Evolutionary conservation across 345 rosid genomes (phyloP), one percentile per base, ranked within the genome.

Genomic region (Syzygium aqueum): DNA sequence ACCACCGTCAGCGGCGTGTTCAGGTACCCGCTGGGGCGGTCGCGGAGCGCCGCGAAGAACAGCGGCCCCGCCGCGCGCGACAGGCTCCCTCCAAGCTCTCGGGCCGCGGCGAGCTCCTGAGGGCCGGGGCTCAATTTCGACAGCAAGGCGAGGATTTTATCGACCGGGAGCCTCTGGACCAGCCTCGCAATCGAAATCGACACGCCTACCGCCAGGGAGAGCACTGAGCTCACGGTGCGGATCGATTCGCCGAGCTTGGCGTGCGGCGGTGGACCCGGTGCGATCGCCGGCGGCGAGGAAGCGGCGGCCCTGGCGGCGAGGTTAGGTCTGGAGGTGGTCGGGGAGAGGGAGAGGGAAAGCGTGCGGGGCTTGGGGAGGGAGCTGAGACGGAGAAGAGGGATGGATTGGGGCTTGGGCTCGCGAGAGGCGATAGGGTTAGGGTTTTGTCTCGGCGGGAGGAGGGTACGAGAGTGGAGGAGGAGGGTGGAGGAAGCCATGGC

Each of bases 1-100:
- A 94, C 98, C 73, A 97, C 96, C 11, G 96, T 95, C 91, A 97
- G 52, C 11, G 98, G 98, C 14, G 95, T 95, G 89, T 94, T 95
- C 86, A 96, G 89, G 87, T 90, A 90, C 15, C 93, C 96, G 15
- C 89, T 87, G 2, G 95, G 94, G 11, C 91, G 89, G 91, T 93
- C 92, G 84, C 91, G 89, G 21, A 91, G 50, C 54, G 96, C 89
- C 17, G 96, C 99, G 86, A 96, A 95, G 93, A 96, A 97, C 25
- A 93, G 80, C 0, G 97, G 93, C 7, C 95, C 93, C 37, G 77
- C 86, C 3, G 92, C 50, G 11, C 78, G 57, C 21, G 85, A 82
- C 27, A 88, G 84, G 89, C 85, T 87, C 84, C 86, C 78, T 51
- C 90, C 91, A 23, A 93, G 27, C 53, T 92, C 88, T 17, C 90